Base-by-base conservation (phyloP, 108 stramenopile genomes). In the Cylindrotheca closterium region DNA sequence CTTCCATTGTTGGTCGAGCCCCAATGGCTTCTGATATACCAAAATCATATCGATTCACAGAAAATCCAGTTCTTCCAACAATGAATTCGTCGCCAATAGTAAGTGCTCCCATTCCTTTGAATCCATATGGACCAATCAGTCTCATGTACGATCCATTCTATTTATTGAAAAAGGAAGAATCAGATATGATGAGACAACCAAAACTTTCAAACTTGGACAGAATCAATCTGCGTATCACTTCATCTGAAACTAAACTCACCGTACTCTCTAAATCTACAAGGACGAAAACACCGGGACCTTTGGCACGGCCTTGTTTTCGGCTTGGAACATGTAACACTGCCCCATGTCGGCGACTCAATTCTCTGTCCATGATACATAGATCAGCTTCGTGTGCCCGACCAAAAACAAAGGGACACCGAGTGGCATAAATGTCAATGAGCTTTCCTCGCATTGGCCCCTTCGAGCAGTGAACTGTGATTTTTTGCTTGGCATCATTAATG, bases 21-120 rank as follows among this genome's bases (percentile, higher is more conserved):
- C 96, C 96, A 51, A 91, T 91, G 21, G 93, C 87, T 77, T 97
- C 96, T 60, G 92, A 96, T 58, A 97, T 88, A 47, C 98, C 98
- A 60, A 87, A 97, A 68, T 98, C 98, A 65, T 93, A 98, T 65
- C 96, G 91, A 79, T 96, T 96, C 26, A 98, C 84, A 30, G 88
- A 91, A 70, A 98, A 97, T 31, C 98, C 96, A n/a, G 98, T 98
- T 77, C 98, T 80, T 47, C 96, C 98, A 18, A 98, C 96, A 69
- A 98, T 87, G 63, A 98, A 87, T 73, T 97, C 92, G 54, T 98
- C 98, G 25, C 90, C 88, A 25, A 95, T 67, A 33, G 79, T 70
- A 15, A 92, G 80, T 30, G 89, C 83, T 15, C 90, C 90, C 58
- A 89, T 81, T 8, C 92, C 92, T 63, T 84, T 91, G 60, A 81